Evolutionary conservation across 2,329 filamentous ascomycete genomes (phyloP).

Genomic region (Aureobasidium pullulans): DNA sequence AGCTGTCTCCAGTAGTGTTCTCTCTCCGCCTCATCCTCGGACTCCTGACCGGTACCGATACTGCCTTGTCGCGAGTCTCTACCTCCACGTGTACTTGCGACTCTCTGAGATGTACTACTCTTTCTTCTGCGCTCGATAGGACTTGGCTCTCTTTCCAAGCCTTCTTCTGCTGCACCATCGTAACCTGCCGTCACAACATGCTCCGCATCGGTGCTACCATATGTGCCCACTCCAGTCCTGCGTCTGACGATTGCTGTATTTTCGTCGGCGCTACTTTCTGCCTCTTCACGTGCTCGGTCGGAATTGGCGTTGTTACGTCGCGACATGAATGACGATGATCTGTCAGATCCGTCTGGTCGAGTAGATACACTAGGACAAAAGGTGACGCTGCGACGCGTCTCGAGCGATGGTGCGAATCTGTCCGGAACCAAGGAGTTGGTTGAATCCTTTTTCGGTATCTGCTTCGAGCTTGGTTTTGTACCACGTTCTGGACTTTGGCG

Average conservation of each 20-base stretch:
- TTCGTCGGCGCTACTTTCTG: conserved; percentile 33
- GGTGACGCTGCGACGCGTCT: conserved; percentile 18
- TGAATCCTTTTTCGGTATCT: conserved; percentile 1
- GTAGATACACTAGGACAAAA: conserved; percentile 18
- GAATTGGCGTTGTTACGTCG: conserved; percentile 3
- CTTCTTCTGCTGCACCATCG: conserved; percentile 19
- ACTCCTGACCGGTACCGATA: background rate
- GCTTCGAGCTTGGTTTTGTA: background rate
- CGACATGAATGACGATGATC: conserved; percentile 11
- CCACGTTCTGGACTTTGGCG: background rate
- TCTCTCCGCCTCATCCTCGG: conserved; percentile 20
- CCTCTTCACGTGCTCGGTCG: conserved; percentile 16
- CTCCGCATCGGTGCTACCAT: conserved; percentile 1
- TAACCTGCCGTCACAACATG: conserved; percentile 15
- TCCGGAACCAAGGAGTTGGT: background rate
- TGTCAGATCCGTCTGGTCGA: conserved; percentile 16
- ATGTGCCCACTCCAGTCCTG: conserved; percentile 13
- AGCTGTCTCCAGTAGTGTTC: conserved; percentile 47
- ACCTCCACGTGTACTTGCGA: background rate
- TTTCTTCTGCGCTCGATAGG: conserved; percentile 7
- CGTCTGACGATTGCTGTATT: conserved; percentile 34
- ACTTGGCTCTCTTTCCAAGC: conserved; percentile 7
- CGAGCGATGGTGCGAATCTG: background rate
- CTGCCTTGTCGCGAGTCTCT: conserved; percentile 6
- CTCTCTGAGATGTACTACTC: background rate